Evolutionary conservation across 148 eudicot species (phyloP), one percentile per base, ranked within the genome.

Genomic region (Spergularia bocconei): DNA sequence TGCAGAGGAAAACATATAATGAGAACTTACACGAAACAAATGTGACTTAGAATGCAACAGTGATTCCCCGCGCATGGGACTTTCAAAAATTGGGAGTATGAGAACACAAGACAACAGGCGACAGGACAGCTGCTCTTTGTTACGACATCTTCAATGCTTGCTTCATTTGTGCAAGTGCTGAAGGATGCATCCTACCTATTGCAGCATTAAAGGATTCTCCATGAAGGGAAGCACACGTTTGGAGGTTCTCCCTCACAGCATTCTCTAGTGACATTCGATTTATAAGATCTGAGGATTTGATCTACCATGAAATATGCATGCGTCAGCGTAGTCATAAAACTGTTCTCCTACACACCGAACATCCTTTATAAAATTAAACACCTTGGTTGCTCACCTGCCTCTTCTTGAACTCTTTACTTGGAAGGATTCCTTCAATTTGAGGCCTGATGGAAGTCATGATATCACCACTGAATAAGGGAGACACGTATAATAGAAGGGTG

Each of bases 211-310:
- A 95, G 69, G 91, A 73, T 68, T 95, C 99, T 72, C 99, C 96
- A 77, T 92, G 99, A 83, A 92, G 86, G 52, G 91, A 69, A 55
- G 99, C 89, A 86, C 99, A 92, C 38, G 97, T 92, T 77, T 95
- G 96, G 75, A 95, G 99, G 74, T 91, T 95, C 33, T 92, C 99
- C 71, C 84, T 89, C 85, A 95, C 87, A 20, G 89, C 90, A 66
- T 84, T 92, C 85, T 95, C 96, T 57, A 95, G 70, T 29, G 99
- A 89, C 86, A 89, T 80, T 79, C 89, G 90, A 79, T 87, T 87
- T 73, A 92, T 82, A 51, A 96, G 97, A 74, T 95, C 99, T 4
- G 90, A 88, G 39, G 93, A 63, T 76, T 95, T 95, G 79, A 95
- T 95, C 99, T 95, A 79, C 71, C 68, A 70, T 59, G 13, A 69